Evolutionary conservation across 1,139 yeast genomes (phyloP), one percentile per base, ranked within the genome.

Genomic region (Suzukiozyma palmioleophila): DNA sequence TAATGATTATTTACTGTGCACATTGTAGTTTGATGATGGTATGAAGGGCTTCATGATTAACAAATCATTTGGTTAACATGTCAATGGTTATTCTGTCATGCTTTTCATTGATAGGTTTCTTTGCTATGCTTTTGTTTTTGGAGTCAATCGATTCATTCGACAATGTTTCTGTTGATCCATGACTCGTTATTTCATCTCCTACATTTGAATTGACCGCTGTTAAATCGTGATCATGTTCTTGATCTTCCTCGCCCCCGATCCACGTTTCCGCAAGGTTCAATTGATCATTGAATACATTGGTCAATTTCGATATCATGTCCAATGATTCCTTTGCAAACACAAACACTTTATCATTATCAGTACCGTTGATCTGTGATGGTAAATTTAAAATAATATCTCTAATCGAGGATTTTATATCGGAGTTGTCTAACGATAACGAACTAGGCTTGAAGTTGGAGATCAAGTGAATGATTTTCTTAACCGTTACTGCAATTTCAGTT

Each of bases 401-500:
- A 14, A 92, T 95, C 37, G 86, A 83, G 1, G 84, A 69, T 47
- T 95, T 77, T 40, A 71, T 56, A 42, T 60, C 61, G 27, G 49
- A 43, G 26, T 50, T 47, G 29, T 55, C 60, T 15, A 50, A 43
- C 10, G 59, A 54, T 35, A 71, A 53, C 1, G 73, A 56, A 4
- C 96, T 95, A 1, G 96, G 95, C 54, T 85, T 86, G 52, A 88
- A 88, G 49, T 85, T 86, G 5, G 97, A 86, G 11, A 92, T 84
- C 31, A 92, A 79, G 33, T 81, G 79, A 32, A 90, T 89, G 38
- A 90, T 88, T 57, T 89, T 90, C 58, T 88, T 86, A 21, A 92
- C 90, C 0, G 97, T 92, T 3, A 85, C 76, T 8, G 90, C 82
- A 31, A 92, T 87, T 53, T 92, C 98, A 45, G 81, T 77, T 50